These are phyloP conservation scores for Globisporangium barbulae DNA, from an alignment of 352 stramenopile species.

Conservation along the genomic window DNA sequence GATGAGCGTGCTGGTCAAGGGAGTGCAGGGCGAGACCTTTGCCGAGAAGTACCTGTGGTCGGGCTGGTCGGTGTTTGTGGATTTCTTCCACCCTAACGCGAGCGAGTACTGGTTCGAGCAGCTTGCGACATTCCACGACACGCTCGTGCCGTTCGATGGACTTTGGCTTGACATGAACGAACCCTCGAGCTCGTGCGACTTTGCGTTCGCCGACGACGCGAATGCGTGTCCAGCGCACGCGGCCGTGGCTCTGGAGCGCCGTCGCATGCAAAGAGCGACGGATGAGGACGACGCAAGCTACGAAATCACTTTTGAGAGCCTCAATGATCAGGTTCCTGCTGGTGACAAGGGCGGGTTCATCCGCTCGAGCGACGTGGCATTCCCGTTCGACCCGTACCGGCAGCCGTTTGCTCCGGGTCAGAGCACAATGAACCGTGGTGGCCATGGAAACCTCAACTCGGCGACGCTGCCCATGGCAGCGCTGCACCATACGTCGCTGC, in stretches of 20 bases:
- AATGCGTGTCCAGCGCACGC: conserved; percentile 27
- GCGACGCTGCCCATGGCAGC: conserved; percentile 74
- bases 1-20: conserved; percentile 77
- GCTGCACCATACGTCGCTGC: conserved; percentile 60
- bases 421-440: conserved; percentile 26
- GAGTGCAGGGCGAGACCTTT: conserved; percentile 52
- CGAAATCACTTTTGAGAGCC: conserved; percentile 7
- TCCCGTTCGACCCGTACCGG: conserved; percentile 79
- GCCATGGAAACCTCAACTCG: conserved; percentile 72
- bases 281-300: background rate
- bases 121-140: conserved; percentile 52
- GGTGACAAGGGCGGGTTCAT: conserved; percentile 35
- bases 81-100: conserved; percentile 83
- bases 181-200: conserved; percentile 65
- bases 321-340: background rate
- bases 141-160: conserved; percentile 67
- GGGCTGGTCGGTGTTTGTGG: conserved; percentile 70
- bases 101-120: conserved; percentile 68
- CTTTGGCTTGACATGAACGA: conserved; percentile 88
- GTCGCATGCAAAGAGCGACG: no score
- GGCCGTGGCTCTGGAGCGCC: background rate
- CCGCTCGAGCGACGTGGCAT: conserved; percentile 63
- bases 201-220: conserved; percentile 28
- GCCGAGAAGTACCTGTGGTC: conserved; percentile 68
- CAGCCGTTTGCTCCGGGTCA: conserved; percentile 74